Base-by-base conservation (phyloP, 805 yeast genomes). In the Pichia membranifaciens region DNA sequence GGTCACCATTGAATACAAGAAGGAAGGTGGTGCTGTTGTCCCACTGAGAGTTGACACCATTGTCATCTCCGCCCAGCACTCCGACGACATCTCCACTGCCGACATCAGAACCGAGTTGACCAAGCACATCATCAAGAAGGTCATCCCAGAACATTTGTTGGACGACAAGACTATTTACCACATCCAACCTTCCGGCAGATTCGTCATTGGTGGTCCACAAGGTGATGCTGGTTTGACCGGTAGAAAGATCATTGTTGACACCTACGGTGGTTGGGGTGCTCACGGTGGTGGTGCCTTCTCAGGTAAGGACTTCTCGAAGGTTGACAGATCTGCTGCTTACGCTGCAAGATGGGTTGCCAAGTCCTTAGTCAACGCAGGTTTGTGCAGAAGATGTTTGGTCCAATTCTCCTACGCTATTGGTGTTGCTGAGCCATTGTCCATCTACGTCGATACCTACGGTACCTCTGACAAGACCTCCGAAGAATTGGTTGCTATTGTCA, bases 211-310 rank as follows among this genome's bases (percentile, higher is more conserved):
- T 77, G 99, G 99, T 72, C 99, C 99, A 61, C 99, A 93, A 76
- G 99, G 99, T 82, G 99, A 93, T 71, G 99, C 99, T 58, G 99
- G 99, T 79, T 78, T 93, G 68, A 93, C 99, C 60, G 99, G 99
- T 73, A 88, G 99, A 79, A 93, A 93, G 80, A 93, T 93, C 73
- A 93, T 93, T 65, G 99, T 93, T 69, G 99, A 93, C 74, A 95
- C 99, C 57, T 93, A 93, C 77, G 99, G 99, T 78, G 99, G 99
- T 66, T 95, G 99, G 95, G 97, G 99, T 75, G 98, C 99, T 66
- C 99, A 93, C 80, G 99, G 99, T 76, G 99, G 99, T 80, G 99
- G 99, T 80, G 99, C 99, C 57, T 93, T 93, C 89, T 86, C 96
- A 56, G 99, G 99, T 74, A 93, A 93, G 81, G 99, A 93, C 75